Evolutionary conservation across 2,329 filamentous ascomycete species (phyloP).

Genomic region (Phaeosphaeriaceae sp.): DNA sequence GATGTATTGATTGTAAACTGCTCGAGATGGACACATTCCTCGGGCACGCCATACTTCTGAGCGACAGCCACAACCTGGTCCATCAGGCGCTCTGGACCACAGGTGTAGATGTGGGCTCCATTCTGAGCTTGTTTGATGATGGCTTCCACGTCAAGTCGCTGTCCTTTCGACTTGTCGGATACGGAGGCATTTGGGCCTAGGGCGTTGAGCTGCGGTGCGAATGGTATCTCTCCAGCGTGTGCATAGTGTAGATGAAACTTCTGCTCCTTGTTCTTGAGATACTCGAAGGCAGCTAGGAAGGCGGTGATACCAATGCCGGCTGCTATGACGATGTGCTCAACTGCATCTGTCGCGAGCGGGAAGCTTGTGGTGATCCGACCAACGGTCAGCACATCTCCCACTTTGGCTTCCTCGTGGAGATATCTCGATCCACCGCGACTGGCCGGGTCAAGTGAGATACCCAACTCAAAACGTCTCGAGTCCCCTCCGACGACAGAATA

Average conservation of each 20-base stretch:
- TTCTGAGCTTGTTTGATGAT: constrained; percentile 59
- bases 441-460: constrained; percentile 62
- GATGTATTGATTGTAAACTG: constrained; percentile 63
- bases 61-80: constrained; percentile 57
- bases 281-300: constrained; percentile 62
- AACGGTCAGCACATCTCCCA: constrained; percentile 61
- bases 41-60: constrained; percentile 52
- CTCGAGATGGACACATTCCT: constrained; percentile 67
- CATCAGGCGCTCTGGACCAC: constrained; percentile 67
- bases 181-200: constrained; percentile 56
- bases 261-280: constrained; percentile 33
- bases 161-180: constrained; percentile 61
- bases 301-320: constrained; percentile 74
- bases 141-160: constrained; percentile 60
- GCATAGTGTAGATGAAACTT: constrained; percentile 67
- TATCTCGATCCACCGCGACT: constrained; percentile 70
- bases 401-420: constrained; percentile 59
- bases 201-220: constrained; percentile 56
- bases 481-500: constrained; percentile 68
- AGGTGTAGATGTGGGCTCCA: constrained; percentile 69
- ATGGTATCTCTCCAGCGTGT: constrained; percentile 64
- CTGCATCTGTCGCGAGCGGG: constrained; percentile 56
- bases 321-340: constrained; percentile 69
- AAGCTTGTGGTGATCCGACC: constrained; percentile 62
- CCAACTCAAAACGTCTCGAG: constrained; percentile 62